These are phyloP conservation scores for Batrachochytrium dendrobatidis DNA, from an alignment of 371 early-diverging fungal genomes.

Conservation along the genomic window DNA sequence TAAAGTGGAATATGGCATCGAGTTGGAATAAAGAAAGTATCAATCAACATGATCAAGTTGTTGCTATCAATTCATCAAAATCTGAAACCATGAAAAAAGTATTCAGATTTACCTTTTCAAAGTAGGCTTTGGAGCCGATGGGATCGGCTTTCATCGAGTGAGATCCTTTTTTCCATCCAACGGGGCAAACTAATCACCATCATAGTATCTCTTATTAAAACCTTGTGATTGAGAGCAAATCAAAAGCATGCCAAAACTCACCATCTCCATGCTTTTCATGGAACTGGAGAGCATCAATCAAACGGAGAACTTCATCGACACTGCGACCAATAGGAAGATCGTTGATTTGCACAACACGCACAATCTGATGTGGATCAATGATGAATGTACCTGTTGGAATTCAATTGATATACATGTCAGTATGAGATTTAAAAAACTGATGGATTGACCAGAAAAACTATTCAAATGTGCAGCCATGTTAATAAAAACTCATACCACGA, in stretches of 20 bases:
- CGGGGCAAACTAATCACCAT: constrained; percentile 85
- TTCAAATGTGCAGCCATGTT: too few species aligned
- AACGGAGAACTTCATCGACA: constrained; percentile 87
- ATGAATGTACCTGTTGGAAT: constrained; percentile 55
- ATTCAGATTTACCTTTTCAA: constrained; percentile 25
- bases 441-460: too few species aligned
- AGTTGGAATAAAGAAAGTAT: too few species aligned
- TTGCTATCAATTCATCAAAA: too few species aligned
- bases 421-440: too few species aligned
- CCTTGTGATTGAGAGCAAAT: not conserved
- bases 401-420: too few species aligned
- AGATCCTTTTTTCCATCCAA: constrained; percentile 77
- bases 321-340: constrained; percentile 87
- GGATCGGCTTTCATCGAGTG: constrained; percentile 52
- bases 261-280: constrained; percentile 70
- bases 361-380: constrained; percentile 69
- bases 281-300: constrained; percentile 90
- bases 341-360: constrained; percentile 45
- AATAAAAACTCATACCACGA: constrained; percentile 22
- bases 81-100: too few species aligned
- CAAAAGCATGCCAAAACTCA: not conserved
- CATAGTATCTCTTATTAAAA: not conserved
- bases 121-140: constrained; percentile 69
- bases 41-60: too few species aligned
- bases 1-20: too few species aligned